Evolutionary conservation across 2,329 filamentous ascomycete genomes (phyloP).

Genomic region (Aspergillus sp.): DNA sequence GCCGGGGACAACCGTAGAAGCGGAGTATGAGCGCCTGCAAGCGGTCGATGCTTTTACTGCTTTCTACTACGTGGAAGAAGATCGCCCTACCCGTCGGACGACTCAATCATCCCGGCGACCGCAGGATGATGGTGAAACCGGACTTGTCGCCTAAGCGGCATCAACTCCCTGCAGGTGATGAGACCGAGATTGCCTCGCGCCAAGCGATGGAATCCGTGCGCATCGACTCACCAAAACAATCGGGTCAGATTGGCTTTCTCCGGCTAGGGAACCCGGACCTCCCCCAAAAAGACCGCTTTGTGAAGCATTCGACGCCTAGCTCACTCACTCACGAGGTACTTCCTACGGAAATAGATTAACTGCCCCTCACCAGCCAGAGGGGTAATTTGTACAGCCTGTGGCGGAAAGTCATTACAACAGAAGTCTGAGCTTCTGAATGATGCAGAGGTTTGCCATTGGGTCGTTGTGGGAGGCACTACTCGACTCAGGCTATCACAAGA

Average conservation of each 20-base stretch:
- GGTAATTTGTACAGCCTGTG: constrained; percentile 17
- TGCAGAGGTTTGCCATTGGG: constrained; percentile 11
- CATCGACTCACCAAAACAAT: constrained; percentile 11
- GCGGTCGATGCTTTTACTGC: constrained; percentile 23
- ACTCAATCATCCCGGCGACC: constrained; percentile 27
- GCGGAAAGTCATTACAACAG: constrained; percentile 5
- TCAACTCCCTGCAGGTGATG: constrained; percentile 20
- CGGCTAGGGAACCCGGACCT: constrained; percentile 21
- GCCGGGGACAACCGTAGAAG: constrained; percentile 17
- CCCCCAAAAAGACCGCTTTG: constrained; percentile 23
- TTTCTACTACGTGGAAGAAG: constrained; percentile 23
- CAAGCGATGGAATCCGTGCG: constrained; percentile 16
- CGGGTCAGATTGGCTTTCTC: constrained; percentile 15
- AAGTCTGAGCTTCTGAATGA: constrained; percentile 19
- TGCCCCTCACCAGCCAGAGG: constrained; percentile 14
- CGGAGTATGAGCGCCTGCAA: constrained; percentile 20
- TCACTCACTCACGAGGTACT: constrained; percentile 15
- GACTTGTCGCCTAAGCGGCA: constrained; percentile 47
- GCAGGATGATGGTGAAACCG: constrained; percentile 51
- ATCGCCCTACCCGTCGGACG: constrained; percentile 6
- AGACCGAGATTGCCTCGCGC: constrained; percentile 11
- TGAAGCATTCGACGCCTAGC: constrained; percentile 6
- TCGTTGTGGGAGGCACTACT: constrained; percentile 11
- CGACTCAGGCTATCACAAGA: not conserved
- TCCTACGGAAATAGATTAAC: constrained; percentile 17